These are phyloP conservation scores for Mucor mucedo DNA, from an alignment of 371 early-diverging fungal species.

Conservation along the genomic window DNA sequence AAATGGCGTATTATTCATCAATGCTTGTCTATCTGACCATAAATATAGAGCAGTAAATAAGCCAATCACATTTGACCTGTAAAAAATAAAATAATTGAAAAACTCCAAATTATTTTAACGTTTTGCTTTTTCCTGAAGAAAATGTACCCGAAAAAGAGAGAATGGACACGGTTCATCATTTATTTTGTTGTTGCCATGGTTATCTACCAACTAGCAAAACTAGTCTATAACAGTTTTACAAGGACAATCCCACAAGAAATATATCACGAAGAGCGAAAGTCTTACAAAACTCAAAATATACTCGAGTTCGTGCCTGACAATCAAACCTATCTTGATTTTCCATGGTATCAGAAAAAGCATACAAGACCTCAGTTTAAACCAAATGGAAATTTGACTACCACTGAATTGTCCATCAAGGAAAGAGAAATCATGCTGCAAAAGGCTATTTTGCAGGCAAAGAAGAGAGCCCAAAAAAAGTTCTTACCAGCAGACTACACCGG, in stretches of 20 bases:
- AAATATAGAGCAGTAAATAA: slow-evolving; percentile 43
- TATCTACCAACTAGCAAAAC: background rate
- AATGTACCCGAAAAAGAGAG: background rate
- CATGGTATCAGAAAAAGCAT: slow-evolving; percentile 31
- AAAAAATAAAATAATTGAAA: background rate
- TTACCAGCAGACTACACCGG: slow-evolving; percentile 14
- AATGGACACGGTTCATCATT: slow-evolving; percentile 12
- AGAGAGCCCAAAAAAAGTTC: slow-evolving; percentile 13
- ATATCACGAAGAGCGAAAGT: background rate
- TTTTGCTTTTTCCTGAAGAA: background rate
- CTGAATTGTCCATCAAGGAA: slow-evolving; percentile 17
- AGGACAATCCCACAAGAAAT: background rate
- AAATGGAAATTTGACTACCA: slow-evolving; percentile 10
- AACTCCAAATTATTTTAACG: too few species aligned
- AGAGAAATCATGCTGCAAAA: slow-evolving; percentile 21
- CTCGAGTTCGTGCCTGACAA: slow-evolving; percentile 6
- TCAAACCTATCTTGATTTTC: slow-evolving; percentile 25
- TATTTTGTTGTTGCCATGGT: slow-evolving; percentile 6
- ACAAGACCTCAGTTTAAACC: slow-evolving; percentile 25
- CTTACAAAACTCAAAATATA: slow-evolving; percentile 10
- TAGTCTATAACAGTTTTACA: background rate
- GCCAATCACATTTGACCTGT: slow-evolving; percentile 56
- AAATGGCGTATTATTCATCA: slow-evolving; percentile 46
- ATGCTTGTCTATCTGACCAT: slow-evolving; percentile 52
- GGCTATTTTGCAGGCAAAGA: slow-evolving; percentile 26